phyloP scores from a whole-genome alignment of 2,329 filamentous ascomycete genomes.

The Xylariaceae sp. region DNA sequence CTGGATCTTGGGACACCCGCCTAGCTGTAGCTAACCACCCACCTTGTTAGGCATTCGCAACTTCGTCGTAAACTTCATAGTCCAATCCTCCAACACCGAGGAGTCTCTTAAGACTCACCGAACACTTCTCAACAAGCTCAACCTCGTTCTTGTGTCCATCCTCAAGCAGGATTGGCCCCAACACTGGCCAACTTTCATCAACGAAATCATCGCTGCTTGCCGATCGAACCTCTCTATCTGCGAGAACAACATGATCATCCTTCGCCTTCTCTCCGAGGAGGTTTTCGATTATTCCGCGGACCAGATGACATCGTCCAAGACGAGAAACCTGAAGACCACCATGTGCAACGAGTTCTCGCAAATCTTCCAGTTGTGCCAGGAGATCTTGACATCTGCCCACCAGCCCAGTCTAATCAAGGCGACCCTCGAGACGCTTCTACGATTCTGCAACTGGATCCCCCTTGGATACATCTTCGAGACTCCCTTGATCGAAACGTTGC shows the following conservation, averaged over 20 bases:
- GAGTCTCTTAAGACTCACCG: slow-evolving; percentile 79
- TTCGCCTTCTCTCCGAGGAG: slow-evolving; percentile 91
- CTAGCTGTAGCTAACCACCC: slow-evolving; percentile 15
- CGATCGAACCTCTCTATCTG: slow-evolving; percentile 94
- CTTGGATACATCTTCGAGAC: slow-evolving; percentile 99
- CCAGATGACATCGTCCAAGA: slow-evolving; percentile 98
- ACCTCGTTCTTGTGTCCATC: slow-evolving; percentile 93
- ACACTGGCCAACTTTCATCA: slow-evolving; percentile 99
- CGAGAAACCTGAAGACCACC: slow-evolving; percentile 90
- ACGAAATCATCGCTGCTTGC: slow-evolving; percentile 96
- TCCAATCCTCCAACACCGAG: slow-evolving; percentile 85
- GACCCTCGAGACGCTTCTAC: slow-evolving; percentile 90
- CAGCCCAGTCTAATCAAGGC: slow-evolving; percentile 87
- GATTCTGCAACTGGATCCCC: slow-evolving; percentile 98
- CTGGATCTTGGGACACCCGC: background rate
- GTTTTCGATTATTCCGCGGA: slow-evolving; percentile 99
- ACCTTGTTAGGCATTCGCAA: slow-evolving; percentile 77
- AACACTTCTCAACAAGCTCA: slow-evolving; percentile 94
- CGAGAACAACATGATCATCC: slow-evolving; percentile 99
- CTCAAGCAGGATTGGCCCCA: slow-evolving; percentile 99
- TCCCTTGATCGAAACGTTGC: slow-evolving; percentile 86
- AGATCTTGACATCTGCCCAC: slow-evolving; percentile 85
- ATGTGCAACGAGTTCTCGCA: slow-evolving; percentile 99
- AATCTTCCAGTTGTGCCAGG: slow-evolving; percentile 95
- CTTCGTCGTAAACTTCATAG: slow-evolving; percentile 98